phyloP scores from a whole-genome alignment of 108 stramenopile genomes.

The Skeletonema costatum region DNA sequence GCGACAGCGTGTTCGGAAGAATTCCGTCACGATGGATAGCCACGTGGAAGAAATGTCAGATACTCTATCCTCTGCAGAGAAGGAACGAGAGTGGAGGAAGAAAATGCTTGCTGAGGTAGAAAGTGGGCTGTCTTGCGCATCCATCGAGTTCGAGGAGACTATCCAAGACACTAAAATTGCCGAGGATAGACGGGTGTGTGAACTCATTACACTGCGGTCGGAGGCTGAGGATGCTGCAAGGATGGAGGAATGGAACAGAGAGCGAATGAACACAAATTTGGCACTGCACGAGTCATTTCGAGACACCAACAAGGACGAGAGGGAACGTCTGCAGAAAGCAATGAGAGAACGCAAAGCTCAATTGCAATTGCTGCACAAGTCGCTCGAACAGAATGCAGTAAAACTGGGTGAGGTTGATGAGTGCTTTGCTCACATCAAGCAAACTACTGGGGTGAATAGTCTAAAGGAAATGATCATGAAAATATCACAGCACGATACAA shows the following conservation, averaged over 20 bases:
- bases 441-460: slow-evolving; percentile 73
- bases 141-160: slow-evolving; percentile 42
- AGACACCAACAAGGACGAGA: slow-evolving; percentile 45
- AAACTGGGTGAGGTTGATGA: slow-evolving; percentile 49
- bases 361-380: slow-evolving; percentile 39
- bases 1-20: slow-evolving; percentile 54
- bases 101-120: slow-evolving; percentile 56
- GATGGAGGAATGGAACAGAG: slow-evolving; percentile 53
- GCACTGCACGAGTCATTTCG: slow-evolving; percentile 33
- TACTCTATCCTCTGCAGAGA: slow-evolving; percentile 36
- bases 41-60: slow-evolving; percentile 71
- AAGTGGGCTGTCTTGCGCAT: slow-evolving; percentile 35
- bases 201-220: slow-evolving; percentile 26
- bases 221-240: slow-evolving; percentile 41
- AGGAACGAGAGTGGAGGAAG: slow-evolving; percentile 42
- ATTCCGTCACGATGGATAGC: slow-evolving; percentile 61
- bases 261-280: slow-evolving; percentile 28
- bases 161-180: slow-evolving; percentile 29
- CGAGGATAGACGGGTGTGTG: slow-evolving; percentile 39
- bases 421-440: slow-evolving; percentile 54
- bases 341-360: slow-evolving; percentile 39
- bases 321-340: slow-evolving; percentile 26
- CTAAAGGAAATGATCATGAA: slow-evolving; percentile 72
- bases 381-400: slow-evolving; percentile 15
- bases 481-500: slow-evolving; percentile 53